Conservation (phyloP, 2,329 filamentous ascomycete genomes). For the Xylaria sp. region DNA sequence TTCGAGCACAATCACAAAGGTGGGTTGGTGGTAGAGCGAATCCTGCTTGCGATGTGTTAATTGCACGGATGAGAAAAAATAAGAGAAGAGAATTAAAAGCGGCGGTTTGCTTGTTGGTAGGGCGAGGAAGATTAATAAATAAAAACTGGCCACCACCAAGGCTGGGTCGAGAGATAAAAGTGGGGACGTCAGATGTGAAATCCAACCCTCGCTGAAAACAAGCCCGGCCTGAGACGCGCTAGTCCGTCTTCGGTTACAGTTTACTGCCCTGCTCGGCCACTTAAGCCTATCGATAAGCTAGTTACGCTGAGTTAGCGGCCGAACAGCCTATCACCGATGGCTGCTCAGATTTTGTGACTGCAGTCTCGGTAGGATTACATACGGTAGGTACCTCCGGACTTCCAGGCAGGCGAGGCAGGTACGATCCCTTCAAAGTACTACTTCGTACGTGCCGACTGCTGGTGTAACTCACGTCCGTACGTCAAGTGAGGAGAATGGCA, state of each 20-base stretch:
- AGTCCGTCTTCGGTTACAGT: neutral
- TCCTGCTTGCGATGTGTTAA: constrained; percentile 10
- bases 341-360: too few relatives aligned
- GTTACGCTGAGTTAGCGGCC: too few relatives aligned
- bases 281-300: neutral
- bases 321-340: too few relatives aligned
- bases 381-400: too few relatives aligned
- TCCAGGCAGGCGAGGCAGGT: too few relatives aligned
- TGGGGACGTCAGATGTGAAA: neutral
- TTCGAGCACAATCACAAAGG: constrained; percentile 13
- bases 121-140: constrained; percentile 6
- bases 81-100: neutral
- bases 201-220: neutral
- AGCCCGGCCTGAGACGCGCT: neutral
- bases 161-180: neutral
- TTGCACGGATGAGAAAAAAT: constrained; percentile 1
- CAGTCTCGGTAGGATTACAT: too few relatives aligned
- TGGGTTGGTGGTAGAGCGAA: neutral
- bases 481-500: too few relatives aligned
- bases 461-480: too few relatives aligned
- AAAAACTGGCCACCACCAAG: constrained; percentile 13
- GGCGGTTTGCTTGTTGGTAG: neutral
- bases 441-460: too few relatives aligned
- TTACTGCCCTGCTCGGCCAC: neutral
- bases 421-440: too few relatives aligned